Evolutionary conservation across 1,284 basidiomycete genomes (phyloP), one percentile per base, ranked within the genome.

Genomic region (Moniliella sp.): DNA sequence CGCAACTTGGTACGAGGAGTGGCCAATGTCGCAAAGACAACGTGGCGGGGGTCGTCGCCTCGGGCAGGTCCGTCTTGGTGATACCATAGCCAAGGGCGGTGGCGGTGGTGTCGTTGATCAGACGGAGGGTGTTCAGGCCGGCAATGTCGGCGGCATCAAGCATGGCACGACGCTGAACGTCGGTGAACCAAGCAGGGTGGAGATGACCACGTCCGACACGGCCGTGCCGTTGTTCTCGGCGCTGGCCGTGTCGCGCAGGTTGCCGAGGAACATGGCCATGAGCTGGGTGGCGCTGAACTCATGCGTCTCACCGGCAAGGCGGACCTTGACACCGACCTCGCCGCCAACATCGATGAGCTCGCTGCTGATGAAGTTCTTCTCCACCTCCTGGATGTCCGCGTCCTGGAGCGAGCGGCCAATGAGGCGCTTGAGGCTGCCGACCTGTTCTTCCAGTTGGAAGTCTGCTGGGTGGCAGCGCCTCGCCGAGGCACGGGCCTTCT

Each of bases 371-470:
- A 55, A 58, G 33, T 52, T 42, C 49, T 57, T 57, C 32, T 58
- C 55, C 30, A 45, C 34, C 21, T 50, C 42, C 37, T 57, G 52
- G n/a, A 58, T 39, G 15, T 47, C 46, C 28, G 41, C 39, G 34
- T 57, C 55, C 25, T 53, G 35, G 37, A 55, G 35, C 7, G 46
- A 46, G 32, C 55, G 45, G 27, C 55, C 55, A 29, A 58, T 37
- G 27, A 58, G 43, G 32, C 55, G 50, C 47, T 58, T 58, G 30
- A 58, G 46, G 12, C 48, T 52, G 28, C 55, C 55, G 23, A 58
- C 43, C 25, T 53, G 57, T 45, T 58, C 57, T n/a, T n/a, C n/a
- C n/a, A n/a, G n/a, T 32, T 58, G 57, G 35, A 57, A 58, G 47
- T 58, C 57, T 36, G 53, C 52, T n/a, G 55, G 57, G 40, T 58